These are phyloP conservation scores for Trichoderma erinaceum DNA, from an alignment of 495 filamentous ascomycete genomes.

Conservation along the genomic window DNA sequence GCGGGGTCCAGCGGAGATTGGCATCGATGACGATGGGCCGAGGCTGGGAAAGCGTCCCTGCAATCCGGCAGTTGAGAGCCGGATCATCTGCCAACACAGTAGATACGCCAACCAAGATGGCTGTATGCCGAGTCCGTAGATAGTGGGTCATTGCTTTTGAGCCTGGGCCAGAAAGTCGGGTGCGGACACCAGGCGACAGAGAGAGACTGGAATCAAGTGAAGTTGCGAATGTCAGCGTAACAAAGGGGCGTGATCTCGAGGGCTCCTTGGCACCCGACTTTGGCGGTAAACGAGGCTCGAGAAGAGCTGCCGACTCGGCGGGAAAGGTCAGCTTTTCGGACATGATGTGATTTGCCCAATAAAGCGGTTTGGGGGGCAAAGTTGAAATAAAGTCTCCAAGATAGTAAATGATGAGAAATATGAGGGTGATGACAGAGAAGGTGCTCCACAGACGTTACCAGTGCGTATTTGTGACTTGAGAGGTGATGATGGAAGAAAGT, in stretches of 20 bases:
- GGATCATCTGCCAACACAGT: constrained; percentile 84
- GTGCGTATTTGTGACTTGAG: too few species aligned
- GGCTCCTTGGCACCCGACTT: not conserved
- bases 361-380: too few species aligned
- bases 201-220: constrained; percentile 79
- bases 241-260: constrained; percentile 23
- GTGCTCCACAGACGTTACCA: too few species aligned
- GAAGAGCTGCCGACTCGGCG: not conserved
- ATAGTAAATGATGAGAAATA: too few species aligned
- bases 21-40: constrained; percentile 76
- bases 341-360: not conserved
- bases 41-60: constrained; percentile 48
- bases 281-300: constrained; percentile 10
- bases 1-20: constrained; percentile 57
- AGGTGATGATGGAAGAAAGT: too few species aligned
- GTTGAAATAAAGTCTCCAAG: too few species aligned
- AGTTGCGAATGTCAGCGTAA: constrained; percentile 81
- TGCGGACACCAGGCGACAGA: constrained; percentile 66
- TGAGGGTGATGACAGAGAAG: too few species aligned
- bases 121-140: constrained; percentile 73
- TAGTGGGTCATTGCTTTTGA: constrained; percentile 91
- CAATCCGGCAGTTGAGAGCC: constrained; percentile 69
- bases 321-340: constrained; percentile 13
- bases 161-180: constrained; percentile 68
- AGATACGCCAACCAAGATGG: constrained; percentile 76